These are phyloP conservation scores for Annulohypoxylon nitens DNA, from an alignment of 495 filamentous ascomycete species.

Conservation along the genomic window DNA sequence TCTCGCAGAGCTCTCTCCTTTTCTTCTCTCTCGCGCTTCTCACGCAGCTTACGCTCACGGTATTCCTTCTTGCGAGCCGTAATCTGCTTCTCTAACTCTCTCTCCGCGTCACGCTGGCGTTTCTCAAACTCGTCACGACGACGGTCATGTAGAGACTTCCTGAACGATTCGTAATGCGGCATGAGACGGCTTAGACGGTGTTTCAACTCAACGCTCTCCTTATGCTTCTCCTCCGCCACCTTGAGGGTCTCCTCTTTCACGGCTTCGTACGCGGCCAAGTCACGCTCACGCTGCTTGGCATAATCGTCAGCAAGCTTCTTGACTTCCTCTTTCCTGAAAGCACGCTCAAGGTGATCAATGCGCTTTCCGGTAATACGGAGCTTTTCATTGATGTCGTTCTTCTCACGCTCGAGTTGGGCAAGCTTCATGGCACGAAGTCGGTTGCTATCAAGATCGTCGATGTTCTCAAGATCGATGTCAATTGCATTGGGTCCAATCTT, in stretches of 20 bases:
- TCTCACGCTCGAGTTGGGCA: constrained; percentile 95
- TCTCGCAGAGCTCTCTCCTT: constrained; percentile 78
- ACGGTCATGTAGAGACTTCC: constrained; percentile 80
- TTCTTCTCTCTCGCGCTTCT: constrained; percentile 86
- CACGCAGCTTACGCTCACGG: constrained; percentile 76
- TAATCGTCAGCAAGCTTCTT: constrained; percentile 93
- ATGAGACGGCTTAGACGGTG: constrained; percentile 88
- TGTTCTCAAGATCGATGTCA: constrained; percentile 80
- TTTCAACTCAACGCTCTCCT: constrained; percentile 91
- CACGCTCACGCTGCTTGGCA: constrained; percentile 82
- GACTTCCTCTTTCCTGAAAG: constrained; percentile 92
- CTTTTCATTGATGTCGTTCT: constrained; percentile 91
- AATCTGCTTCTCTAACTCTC: constrained; percentile 90
- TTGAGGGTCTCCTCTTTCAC: constrained; percentile 79
- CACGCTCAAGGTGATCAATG: constrained; percentile 97
- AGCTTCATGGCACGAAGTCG: constrained; percentile 94
- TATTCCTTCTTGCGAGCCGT: constrained; percentile 86
- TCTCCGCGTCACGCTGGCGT: constrained; percentile 87
- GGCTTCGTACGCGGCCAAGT: constrained; percentile 83
- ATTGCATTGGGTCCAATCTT: constrained; percentile 83
- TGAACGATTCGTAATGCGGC: constrained; percentile 82
- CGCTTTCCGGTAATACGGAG: constrained; percentile 92
- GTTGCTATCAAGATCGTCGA: constrained; percentile 87
- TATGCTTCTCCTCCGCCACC: constrained; percentile 85
- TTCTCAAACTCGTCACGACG: constrained; percentile 96